Conservation (phyloP, 768 basidiomycete species). For the Lentinula aciculospora region DNA sequence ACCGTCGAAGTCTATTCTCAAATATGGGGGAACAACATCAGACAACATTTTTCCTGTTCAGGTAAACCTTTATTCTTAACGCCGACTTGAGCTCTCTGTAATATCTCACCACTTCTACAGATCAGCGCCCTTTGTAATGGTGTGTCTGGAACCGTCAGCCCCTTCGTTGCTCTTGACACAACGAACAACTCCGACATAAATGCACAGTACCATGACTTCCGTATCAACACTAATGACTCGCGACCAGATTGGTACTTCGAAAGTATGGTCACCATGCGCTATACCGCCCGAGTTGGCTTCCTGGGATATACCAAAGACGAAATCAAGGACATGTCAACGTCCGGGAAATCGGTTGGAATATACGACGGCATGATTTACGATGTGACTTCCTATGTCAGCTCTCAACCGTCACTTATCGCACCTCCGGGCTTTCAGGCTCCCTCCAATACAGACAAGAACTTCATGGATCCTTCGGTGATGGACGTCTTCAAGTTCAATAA, state of each 20-base stretch:
- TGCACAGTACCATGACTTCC: conserved; percentile 93
- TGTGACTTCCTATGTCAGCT: conserved; percentile 71
- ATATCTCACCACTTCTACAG: conserved; percentile 27
- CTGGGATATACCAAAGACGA: conserved; percentile 77
- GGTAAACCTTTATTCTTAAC: conserved; percentile 40
- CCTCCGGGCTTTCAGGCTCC: conserved; percentile 41
- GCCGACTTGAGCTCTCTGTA: background rate
- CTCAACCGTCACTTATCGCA: conserved; percentile 50
- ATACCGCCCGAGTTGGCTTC: conserved; percentile 83
- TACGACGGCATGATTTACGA: conserved; percentile 87
- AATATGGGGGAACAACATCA: conserved; percentile 76
- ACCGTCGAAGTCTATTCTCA: conserved; percentile 64
- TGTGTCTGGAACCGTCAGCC: conserved; percentile 71
- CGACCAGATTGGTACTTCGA: conserved; percentile 99
- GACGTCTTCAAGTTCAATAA: conserved; percentile 71
- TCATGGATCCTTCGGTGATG: conserved; percentile 69
- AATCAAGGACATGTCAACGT: conserved; percentile 62
- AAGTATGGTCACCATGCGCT: conserved; percentile 90
- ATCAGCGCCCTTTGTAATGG: conserved; percentile 93
- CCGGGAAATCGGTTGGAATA: conserved; percentile 69
- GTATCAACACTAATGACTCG: conserved; percentile 79
- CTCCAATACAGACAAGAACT: conserved; percentile 39
- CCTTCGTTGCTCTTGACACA: conserved; percentile 74
- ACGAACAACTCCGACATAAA: conserved; percentile 74
- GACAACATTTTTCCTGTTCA: conserved; percentile 92